phyloP scores from a whole-genome alignment of 2,329 filamentous ascomycete genomes.

The Simplicillium sp. region DNA sequence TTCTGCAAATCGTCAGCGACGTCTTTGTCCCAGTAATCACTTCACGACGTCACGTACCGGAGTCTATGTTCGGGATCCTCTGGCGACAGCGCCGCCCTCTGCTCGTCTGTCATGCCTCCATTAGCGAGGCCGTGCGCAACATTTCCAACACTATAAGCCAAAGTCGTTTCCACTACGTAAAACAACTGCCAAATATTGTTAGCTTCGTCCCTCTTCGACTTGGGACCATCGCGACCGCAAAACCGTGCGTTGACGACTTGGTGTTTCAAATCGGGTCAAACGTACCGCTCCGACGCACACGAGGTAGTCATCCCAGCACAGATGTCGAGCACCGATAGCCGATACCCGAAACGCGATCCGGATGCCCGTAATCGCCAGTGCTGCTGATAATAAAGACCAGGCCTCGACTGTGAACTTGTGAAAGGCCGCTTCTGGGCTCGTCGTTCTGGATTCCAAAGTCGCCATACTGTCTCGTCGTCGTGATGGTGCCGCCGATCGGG shows the following conservation, averaged over 20 bases:
- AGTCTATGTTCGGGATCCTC: conserved; percentile 27
- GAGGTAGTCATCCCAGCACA: conserved; percentile 5
- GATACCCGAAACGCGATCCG: conserved; percentile 2
- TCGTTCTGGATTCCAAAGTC: not conserved
- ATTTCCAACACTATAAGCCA: conserved; percentile 27
- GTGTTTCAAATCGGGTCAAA: not conserved
- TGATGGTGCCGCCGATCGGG: not conserved
- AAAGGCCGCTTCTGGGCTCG: conserved; percentile 1
- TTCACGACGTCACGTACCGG: conserved; percentile 10
- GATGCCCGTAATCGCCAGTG: not conserved
- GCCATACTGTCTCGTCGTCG: not conserved
- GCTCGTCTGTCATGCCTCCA: conserved; percentile 37
- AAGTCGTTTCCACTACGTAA: conserved; percentile 16
- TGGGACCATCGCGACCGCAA: not conserved
- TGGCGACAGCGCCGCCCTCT: conserved; percentile 29
- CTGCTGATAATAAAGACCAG: conserved; percentile 1
- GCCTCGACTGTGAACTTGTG: conserved; percentile 1
- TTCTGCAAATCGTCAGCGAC: conserved; percentile 17
- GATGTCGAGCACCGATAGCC: conserved; percentile 1
- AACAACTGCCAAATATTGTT: not conserved
- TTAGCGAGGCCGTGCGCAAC: conserved; percentile 33
- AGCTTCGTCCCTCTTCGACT: not conserved
- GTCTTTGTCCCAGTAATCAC: not conserved
- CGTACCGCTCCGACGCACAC: conserved; percentile 4
- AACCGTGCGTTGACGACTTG: not conserved